Evolutionary conservation across 345 rosid species (phyloP).

Genomic region (Rhodamnia argentea): DNA sequence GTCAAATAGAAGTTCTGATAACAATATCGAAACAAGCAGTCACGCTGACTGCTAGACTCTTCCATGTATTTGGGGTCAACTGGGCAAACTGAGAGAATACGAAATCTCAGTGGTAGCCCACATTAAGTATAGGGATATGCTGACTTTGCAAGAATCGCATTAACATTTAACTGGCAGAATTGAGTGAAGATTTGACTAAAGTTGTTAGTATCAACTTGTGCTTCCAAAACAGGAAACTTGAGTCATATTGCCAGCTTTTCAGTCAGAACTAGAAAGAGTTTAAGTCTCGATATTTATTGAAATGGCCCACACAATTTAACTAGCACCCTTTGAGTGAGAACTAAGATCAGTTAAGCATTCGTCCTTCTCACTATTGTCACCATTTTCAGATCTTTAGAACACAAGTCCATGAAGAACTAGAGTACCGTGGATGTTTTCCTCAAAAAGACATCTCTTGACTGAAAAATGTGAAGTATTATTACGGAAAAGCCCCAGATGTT

Average conservation of each 20-base stretch:
- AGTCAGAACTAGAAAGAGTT: neutral
- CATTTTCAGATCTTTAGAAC: neutral
- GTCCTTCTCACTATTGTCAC: neutral
- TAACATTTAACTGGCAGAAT: neutral
- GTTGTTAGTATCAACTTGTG: neutral
- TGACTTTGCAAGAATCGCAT: neutral
- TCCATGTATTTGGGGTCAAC: too few relatives aligned
- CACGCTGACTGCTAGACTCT: neutral
- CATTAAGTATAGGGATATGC: neutral
- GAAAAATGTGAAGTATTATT: neutral
- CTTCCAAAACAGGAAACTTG: neutral
- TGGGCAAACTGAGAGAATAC: too few relatives aligned
- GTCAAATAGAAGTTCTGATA: neutral
- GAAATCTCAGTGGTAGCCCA: neutral
- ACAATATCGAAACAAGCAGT: neutral
- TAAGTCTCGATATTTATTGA: neutral
- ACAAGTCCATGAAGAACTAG: neutral
- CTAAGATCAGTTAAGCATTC: neutral
- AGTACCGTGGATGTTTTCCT: neutral
- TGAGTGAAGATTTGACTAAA: neutral
- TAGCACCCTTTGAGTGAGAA: neutral
- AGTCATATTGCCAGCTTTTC: neutral
- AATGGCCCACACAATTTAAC: neutral
- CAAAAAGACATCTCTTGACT: neutral
- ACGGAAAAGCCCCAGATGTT: neutral